Base-by-base conservation (phyloP, 2,329 filamentous ascomycete species). In the Ophiostoma perfectum region DNA sequence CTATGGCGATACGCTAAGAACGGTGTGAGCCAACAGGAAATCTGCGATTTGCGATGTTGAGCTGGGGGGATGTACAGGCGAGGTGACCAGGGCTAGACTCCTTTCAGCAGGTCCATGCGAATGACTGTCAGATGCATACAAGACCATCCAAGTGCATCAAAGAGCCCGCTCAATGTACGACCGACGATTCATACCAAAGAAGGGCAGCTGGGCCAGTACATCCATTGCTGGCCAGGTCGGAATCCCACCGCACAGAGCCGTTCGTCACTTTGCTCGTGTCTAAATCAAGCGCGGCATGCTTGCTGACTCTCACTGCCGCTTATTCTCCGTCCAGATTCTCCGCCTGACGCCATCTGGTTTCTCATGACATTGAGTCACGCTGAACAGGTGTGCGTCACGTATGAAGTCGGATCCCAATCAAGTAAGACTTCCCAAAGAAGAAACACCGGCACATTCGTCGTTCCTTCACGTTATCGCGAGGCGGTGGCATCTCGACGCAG, bases 41-140 rank as follows among this genome's bases (percentile, higher is more conserved):
- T 14, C 42, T 16, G 67, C 39, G 47, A 64, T 67, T 64, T 64
- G 62, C 18, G 27, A 47, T 44, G 49, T 47, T 27, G 27, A 27
- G 18, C 38, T 64, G 44, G 8, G 66, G 58, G 49, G 47, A 63
- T 47, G 41, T 49, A 47, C 14, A 38, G 38, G 39, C 58, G 44
- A 64, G 45, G 39, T 38, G n/a, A 27, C 41, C 44, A 9, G n/a
- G 52, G 65, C 67, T 67, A 69, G 39, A 11, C 66, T 60, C 11
- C 11, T 66, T 67, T 4, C 12, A 62, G 65, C 8, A 69, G 65
- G 68, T 69, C 65, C 65, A 69, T 38, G 62, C 65, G 63, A 27
- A 27, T 63, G 14, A 16, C 16, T 14, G 38, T 38, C n/a, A 27
- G 12, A 60, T 27, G 49, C 3, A 55, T n/a, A 27, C n/a, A 27